A percentile compares a stretch with the other conserved stretches of the same genome.
Evolutionary conservation across 352 stramenopile genomes (phyloP).

Genomic region (Hyaloperonospora brassicae): DNA sequence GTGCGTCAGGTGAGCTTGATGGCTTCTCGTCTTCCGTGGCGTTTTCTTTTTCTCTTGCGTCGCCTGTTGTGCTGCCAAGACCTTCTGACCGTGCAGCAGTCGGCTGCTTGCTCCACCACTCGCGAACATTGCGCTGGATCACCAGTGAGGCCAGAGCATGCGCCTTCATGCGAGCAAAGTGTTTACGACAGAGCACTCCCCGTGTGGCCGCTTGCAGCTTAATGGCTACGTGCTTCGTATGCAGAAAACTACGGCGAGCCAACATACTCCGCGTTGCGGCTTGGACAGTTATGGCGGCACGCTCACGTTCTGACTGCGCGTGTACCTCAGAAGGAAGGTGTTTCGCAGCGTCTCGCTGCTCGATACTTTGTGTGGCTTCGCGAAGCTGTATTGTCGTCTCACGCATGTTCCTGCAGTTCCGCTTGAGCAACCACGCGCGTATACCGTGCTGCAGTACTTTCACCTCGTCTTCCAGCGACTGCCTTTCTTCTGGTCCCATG

Average conservation of each 20-base stretch:
- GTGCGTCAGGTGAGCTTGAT: constrained; percentile 2
- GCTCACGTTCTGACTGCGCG: constrained; percentile 47
- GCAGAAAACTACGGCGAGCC: constrained; percentile 71
- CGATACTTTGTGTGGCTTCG: constrained; percentile 59
- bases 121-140: constrained; percentile 79
- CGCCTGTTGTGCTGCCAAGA: constrained; percentile 5
- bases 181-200: constrained; percentile 74
- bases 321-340: constrained; percentile 13
- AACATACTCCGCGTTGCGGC: constrained; percentile 79
- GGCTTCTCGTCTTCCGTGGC: constrained; percentile 9
- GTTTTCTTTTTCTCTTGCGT: constrained; percentile 8
- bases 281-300: constrained; percentile 77
- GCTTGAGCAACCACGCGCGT: constrained; percentile 76
- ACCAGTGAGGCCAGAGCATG: constrained; percentile 75
- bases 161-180: constrained; percentile 83
- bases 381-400: constrained; percentile 79
- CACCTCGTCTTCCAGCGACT: constrained; percentile 83
- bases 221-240: constrained; percentile 81
- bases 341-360: constrained; percentile 30
- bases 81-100: constrained; percentile 16
- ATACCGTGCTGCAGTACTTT: constrained; percentile 84
- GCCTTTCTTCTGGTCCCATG: constrained; percentile 76
- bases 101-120: constrained; percentile 74
- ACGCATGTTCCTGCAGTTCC: constrained; percentile 85
- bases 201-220: constrained; percentile 79